Conservation (phyloP, 2,329 filamentous ascomycete species). For the Pseudocercospora ulei region DNA sequence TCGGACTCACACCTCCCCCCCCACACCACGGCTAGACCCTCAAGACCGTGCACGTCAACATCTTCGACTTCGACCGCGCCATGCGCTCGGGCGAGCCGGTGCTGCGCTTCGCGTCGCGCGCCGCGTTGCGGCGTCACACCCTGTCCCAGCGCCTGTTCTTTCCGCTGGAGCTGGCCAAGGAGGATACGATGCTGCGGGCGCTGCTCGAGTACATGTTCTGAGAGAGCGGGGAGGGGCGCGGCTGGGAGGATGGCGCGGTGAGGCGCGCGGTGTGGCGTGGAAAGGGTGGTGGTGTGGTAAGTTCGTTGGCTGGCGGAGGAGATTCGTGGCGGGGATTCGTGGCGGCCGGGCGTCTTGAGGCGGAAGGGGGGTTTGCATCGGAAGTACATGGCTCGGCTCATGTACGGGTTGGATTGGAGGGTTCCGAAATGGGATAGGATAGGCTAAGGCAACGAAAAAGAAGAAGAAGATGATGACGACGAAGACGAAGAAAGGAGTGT, state of each 20-base stretch:
- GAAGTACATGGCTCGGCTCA: not conserved
- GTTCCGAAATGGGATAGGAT: too few species aligned
- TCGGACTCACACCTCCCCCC: not conserved
- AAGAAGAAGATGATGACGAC: not conserved
- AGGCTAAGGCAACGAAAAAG: not conserved
- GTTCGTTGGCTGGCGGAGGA: not conserved
- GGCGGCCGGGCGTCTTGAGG: too few species aligned
- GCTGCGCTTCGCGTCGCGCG: not conserved
- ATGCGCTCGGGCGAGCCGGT: not conserved
- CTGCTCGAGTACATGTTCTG: not conserved
- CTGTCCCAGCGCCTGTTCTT: not conserved
- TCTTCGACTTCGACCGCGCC: not conserved
- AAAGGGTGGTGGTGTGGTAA: not conserved
- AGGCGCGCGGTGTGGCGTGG: not conserved
- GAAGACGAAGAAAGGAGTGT: too few species aligned
- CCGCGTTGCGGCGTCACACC: not conserved
- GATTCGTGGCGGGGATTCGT: not conserved
- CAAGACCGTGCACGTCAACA: slow-evolving; percentile 12
- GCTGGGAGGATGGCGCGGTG: not conserved
- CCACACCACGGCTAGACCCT: slow-evolving; percentile 15
- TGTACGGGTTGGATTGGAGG: not conserved
- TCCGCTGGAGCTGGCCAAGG: not conserved
- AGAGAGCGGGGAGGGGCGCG: too few species aligned
- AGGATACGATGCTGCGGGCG: not conserved
- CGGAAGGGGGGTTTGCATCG: not conserved